These are phyloP conservation scores for Russula vinacea DNA, from an alignment of 768 basidiomycete genomes.

Conservation along the genomic window DNA sequence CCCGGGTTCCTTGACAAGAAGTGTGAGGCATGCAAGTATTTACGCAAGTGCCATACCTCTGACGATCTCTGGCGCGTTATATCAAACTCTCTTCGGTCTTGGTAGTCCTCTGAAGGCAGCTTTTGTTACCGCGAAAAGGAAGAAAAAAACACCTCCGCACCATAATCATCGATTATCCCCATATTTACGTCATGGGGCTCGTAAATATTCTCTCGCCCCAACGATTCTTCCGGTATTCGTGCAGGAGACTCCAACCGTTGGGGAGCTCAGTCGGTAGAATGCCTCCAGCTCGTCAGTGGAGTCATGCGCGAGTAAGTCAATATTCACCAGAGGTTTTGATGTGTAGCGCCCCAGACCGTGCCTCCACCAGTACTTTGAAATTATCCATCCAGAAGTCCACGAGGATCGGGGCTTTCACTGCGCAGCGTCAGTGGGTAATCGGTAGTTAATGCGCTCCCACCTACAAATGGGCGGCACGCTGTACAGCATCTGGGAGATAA, in stretches of 20 bases:
- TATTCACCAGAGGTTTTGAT: slow-evolving; percentile 41
- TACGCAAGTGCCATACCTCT: slow-evolving; percentile 44
- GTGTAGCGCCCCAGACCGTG: slow-evolving; percentile 47
- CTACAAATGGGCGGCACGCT: slow-evolving; percentile 62
- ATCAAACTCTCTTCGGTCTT: slow-evolving; percentile 24
- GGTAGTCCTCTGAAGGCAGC: neutral
- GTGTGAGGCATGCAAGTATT: neutral
- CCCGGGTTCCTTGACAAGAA: slow-evolving; percentile 67
- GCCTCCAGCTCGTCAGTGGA: slow-evolving; percentile 35
- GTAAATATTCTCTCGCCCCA: slow-evolving; percentile 4
- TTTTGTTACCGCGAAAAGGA: neutral
- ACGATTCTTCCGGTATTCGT: neutral
- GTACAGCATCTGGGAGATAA: slow-evolving; percentile 65
- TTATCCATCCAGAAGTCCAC: slow-evolving; percentile 72
- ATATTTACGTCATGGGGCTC: slow-evolving; percentile 1
- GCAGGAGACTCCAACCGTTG: slow-evolving; percentile 35
- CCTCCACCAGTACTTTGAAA: slow-evolving; percentile 67
- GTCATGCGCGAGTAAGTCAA: neutral
- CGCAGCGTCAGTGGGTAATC: slow-evolving; percentile 14
- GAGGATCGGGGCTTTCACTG: slow-evolving; percentile 66
- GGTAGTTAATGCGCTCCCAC: slow-evolving; percentile 28
- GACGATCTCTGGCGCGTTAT: slow-evolving; percentile 48
- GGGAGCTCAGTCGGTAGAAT: slow-evolving; percentile 48
- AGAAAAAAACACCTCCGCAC: neutral
- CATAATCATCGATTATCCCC: slow-evolving; percentile 2